Evolutionary conservation across 2,329 filamentous ascomycete genomes (phyloP), one percentile per base, ranked within the genome.

Genomic region (Massarina eburnea): DNA sequence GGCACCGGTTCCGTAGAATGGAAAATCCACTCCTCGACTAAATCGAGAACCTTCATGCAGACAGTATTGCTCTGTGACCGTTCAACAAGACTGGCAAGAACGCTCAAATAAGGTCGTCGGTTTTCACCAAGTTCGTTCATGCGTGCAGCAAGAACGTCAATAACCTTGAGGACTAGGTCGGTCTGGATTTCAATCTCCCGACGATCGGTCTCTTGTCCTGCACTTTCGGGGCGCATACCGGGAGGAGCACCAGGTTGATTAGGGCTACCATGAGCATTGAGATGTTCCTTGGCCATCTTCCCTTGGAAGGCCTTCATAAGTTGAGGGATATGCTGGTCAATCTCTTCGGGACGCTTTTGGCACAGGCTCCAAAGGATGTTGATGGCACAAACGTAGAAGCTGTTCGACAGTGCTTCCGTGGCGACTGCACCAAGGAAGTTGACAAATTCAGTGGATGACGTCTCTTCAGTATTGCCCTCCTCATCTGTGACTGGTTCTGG

Each of bases 21-120:
- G 76, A 99, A 99, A 5, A 99, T 89, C 95, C 95, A 99, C 24
- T 80, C 82, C 67, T 97, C 92, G 3, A 96, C 92, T 82, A 99
- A 92, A 40, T 86, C 84, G 21, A 99, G 76, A 43, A 99, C 91
- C 73, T 96, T 96, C 62, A 89, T 86, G 70, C 94, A 97, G 7
- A 99, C 80, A 17, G 83, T 80, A 46, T 86, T 86, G 63, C 92
- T 94, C 70, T 89, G 82, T 1, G 94, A 97, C 65, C 96, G 94
- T 70, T 99, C 94, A 3, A 99, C 92, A 18, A 99, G 79, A 15
- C 91, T 94, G 4, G 94, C 94, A 26, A 99, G 77, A 3, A 97
- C 92, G 64, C 91, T 97, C 1, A 99, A 80, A 75, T 97, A 99
- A 0, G 94, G 92, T 36, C 95, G 80, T 34, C 94, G 81, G 64